Evolutionary conservation across 805 yeast genomes (phyloP), one percentile per base, ranked within the genome.

Genomic region (Myxozyma sirexii): DNA sequence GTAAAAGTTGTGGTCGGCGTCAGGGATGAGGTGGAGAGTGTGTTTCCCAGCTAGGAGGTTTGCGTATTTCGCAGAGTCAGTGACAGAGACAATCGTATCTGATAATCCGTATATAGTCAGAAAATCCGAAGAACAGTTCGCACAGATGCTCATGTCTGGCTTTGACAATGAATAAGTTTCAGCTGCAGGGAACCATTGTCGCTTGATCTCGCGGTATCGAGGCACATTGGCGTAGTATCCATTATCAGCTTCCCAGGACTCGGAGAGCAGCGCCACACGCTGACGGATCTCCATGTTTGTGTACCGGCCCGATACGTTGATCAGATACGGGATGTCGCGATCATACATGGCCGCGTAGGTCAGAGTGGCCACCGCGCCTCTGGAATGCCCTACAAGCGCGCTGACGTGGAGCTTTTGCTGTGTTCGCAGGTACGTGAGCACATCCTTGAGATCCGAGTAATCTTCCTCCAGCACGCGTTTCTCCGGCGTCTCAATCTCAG

Each of bases 1-100:
- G 69, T 80, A 87, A 69, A 80, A 91, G 68, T 88, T 89, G 72
- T 92, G 98, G 70, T 90, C 92, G 0, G 96, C 97, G 46, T 77
- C 77, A 0, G 82, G 81, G 10, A 92, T 75, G 6, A 89, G 71
- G 38, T 77, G 76, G 55, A 90, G 74, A 2, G 78, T 76, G 66
- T 87, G 86, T 21, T 91, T 82, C 27, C 63, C 63, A 2, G 78
- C 79, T 50, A 91, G 80, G 8, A 75, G 65, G 66, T 86, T 83
- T 6, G 87, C 83, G 74, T 77, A 90, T 38, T 66, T 67, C 0
- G 85, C 79, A 6, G 85, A 78, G 66, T 90, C 97, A 15, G 77
- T 76, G 0, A 81, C 65, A 1, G 93, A 90, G 6, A 91, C 83
- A 10, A 87, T 78, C 10, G 73, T 71, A 69, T 93, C 98, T 10